Evolutionary conservation across 2,329 filamentous ascomycete species (phyloP).

Genomic region (Beauveria caledonica): DNA sequence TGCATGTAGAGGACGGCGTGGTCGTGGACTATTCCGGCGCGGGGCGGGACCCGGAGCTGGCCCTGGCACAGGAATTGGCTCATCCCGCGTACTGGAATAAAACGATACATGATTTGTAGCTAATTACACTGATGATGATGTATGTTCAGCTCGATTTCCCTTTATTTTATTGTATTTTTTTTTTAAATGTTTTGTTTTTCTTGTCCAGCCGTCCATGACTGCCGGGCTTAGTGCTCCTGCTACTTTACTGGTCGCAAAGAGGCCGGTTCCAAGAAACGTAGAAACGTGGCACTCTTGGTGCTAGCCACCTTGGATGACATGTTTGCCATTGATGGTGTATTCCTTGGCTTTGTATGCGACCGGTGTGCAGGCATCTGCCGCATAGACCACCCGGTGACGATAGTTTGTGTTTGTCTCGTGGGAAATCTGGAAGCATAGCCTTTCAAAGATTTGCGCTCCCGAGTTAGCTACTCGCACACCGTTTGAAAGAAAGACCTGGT

Average conservation of each 20-base stretch:
- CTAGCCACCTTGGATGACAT: background rate
- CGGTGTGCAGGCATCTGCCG: background rate
- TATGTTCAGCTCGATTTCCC: too few species aligned
- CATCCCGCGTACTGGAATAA: background rate
- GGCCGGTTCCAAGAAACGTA: too few species aligned
- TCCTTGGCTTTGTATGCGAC: background rate
- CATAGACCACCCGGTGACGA: background rate
- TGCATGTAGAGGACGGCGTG: conserved; percentile 3
- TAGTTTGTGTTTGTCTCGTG: background rate
- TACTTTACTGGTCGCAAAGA: too few species aligned
- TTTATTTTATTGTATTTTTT: background rate
- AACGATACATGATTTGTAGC: conserved; percentile 3
- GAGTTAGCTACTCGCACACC: too few species aligned
- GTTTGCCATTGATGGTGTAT: background rate
- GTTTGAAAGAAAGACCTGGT: too few species aligned
- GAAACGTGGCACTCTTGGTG: background rate
- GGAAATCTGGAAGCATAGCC: background rate
- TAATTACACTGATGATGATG: too few species aligned
- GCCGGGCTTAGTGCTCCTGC: background rate
- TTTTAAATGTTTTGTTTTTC: background rate
- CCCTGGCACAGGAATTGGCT: background rate
- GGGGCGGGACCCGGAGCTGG: background rate
- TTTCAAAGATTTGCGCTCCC: too few species aligned
- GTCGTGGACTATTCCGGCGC: conserved; percentile 4
- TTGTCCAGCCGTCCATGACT: background rate